phyloP scores from a whole-genome alignment of 441 rosid species.

The Brassica hybrid region DNA sequence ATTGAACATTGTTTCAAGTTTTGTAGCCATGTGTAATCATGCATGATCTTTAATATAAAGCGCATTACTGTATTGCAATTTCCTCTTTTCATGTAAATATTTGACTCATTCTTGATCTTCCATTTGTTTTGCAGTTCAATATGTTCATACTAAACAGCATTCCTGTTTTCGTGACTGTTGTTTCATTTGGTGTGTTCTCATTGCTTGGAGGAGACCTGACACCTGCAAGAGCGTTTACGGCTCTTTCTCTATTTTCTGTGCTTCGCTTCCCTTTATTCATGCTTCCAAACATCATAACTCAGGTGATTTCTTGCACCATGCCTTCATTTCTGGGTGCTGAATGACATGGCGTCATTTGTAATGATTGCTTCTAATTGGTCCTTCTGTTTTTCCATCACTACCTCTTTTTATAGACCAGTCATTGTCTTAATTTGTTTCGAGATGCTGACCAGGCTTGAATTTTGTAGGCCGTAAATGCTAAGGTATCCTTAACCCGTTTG shows the following conservation, averaged over 20 bases:
- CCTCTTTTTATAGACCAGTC: conserved; percentile 11
- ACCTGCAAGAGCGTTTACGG: conserved; percentile 98
- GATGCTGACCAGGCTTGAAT: conserved; percentile 34
- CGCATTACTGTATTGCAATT: conserved; percentile 18
- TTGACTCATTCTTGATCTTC: conserved; percentile 45
- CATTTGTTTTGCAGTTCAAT: conserved; percentile 69
- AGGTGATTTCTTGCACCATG: conserved; percentile 55
- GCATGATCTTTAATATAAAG: not conserved
- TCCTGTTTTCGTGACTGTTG: conserved; percentile 92
- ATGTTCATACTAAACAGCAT: conserved; percentile 84
- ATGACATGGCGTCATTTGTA: conserved; percentile 3
- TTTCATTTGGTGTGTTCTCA: conserved; percentile 94
- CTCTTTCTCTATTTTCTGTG: conserved; percentile 94
- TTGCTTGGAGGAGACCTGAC: conserved; percentile 98
- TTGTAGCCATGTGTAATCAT: not conserved
- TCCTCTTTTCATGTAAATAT: conserved; percentile 10
- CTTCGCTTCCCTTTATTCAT: conserved; percentile 95
- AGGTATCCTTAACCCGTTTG: conserved; percentile 90
- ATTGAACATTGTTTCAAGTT: too few species aligned
- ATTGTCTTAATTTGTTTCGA: conserved; percentile 5
- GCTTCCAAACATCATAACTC: conserved; percentile 97
- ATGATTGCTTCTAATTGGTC: not conserved
- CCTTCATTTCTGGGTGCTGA: conserved; percentile 15
- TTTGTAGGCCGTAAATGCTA: conserved; percentile 85
- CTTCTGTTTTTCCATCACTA: not conserved